A percentile compares a stretch with the other conserved stretches of the same genome.
Evolutionary conservation across 345 rosid species (phyloP).

Genomic region (Salix suchowensis): DNA sequence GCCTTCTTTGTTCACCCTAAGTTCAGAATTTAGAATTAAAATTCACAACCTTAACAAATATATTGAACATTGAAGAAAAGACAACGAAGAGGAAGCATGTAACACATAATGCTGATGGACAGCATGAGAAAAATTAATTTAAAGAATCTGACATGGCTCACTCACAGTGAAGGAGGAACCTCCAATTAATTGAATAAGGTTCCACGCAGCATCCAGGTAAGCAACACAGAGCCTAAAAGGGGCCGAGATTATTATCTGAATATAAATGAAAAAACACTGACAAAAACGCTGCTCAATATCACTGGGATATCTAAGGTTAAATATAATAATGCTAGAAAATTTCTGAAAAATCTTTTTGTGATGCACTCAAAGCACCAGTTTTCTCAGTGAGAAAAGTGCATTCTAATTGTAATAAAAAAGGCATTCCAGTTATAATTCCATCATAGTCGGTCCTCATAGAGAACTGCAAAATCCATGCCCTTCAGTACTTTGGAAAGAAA

Average conservation of each 20-base stretch:
- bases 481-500: not conserved
- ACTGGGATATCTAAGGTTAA: not conserved
- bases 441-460: too few relatives aligned
- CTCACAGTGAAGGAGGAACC: constrained; percentile 53
- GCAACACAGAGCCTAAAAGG: constrained; percentile 53
- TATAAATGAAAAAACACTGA: not conserved
- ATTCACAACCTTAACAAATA: constrained; percentile 3
- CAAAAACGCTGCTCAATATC: not conserved
- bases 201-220: constrained; percentile 65
- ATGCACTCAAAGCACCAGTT: not conserved
- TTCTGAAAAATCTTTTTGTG: not conserved
- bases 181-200: constrained; percentile 54
- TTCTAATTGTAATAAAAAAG: not conserved
- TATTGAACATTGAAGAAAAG: not conserved
- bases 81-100: not conserved
- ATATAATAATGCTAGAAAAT: not conserved
- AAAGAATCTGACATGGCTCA: not conserved
- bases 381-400: not conserved
- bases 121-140: not conserved
- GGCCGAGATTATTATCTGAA: constrained; percentile 3
- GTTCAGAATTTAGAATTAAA: constrained; percentile 13
- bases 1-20: constrained; percentile 77
- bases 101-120: not conserved
- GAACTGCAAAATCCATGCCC: not conserved
- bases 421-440: too few relatives aligned